phyloP scores from a whole-genome alignment of 2,329 filamentous ascomycete species.

The Microdochium bolleyi region DNA sequence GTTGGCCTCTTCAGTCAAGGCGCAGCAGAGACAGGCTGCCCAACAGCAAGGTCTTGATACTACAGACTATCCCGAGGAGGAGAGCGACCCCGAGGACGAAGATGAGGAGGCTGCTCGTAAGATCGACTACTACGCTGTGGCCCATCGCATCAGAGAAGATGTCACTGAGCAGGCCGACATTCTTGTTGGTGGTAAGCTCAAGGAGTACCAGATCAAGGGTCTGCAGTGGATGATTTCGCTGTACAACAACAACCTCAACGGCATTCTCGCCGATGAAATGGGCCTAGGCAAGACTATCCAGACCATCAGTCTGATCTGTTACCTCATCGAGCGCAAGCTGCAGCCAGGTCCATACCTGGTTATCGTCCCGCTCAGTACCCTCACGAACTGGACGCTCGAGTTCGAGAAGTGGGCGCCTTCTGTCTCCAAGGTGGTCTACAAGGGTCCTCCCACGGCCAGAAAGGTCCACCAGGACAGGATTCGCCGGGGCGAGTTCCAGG shows the following conservation, averaged over 20 bases:
- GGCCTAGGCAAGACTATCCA: conserved; percentile 99
- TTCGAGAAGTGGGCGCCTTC: conserved; percentile 98
- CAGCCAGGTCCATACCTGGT: conserved; percentile 91
- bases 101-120: conserved; percentile 64
- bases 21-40: conserved; percentile 78
- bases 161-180: conserved; percentile 76
- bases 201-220: conserved; percentile 98
- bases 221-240: conserved; percentile 99
- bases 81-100: conserved; percentile 59
- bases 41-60: conserved; percentile 67
- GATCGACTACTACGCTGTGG: conserved; percentile 98
- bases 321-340: conserved; percentile 92
- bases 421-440: conserved; percentile 85
- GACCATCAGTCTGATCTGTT: conserved; percentile 94
- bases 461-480: conserved; percentile 92
- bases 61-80: conserved; percentile 45
- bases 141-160: conserved; percentile 91
- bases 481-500: conserved; percentile 90
- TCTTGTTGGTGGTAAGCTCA: conserved; percentile 83
- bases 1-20: conserved; percentile 87
- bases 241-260: conserved; percentile 99
- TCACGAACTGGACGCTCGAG: conserved; percentile 98
- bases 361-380: conserved; percentile 90
- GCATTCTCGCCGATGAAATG: conserved; percentile 98
- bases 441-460: conserved; percentile 80